Base-by-base conservation (phyloP, 345 rosid genomes). In the Citrus cavaleriei region DNA sequence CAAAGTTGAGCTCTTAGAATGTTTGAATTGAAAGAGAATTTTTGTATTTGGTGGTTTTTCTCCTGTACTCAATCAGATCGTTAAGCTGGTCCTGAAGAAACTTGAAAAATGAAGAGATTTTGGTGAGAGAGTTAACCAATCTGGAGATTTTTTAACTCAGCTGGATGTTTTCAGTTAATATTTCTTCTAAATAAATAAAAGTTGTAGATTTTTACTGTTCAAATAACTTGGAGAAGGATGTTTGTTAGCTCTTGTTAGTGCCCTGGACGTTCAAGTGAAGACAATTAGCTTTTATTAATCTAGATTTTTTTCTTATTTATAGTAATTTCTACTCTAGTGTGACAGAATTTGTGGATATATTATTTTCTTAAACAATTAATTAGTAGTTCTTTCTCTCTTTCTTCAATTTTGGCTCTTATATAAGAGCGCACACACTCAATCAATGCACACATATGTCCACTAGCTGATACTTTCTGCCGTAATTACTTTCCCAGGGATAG, bases 401-500 rank as follows among this genome's bases (percentile, higher is more conserved):
- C 4, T 19, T 55, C 8, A 54, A 54, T 54, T 54, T 54, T 54
- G 58, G 21, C 58, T 54, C 58, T 18, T 54, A 54, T 54, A 5
- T 54, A 18, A 19, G 6, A 6, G 19, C 57, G 2, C 58, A 0
- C 6, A 38, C 42, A 7, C 42, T 1, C 42, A 38, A 9, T 46
- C 18, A 46, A 46, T 46, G 51, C 51, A 12, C 5, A 0, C 24
- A 7, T 63, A 63, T 61, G 79, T 76, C 80, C 60, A 35, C 42
- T 75, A 7, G 60, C 60, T 72, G 65, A 82, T 73, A 67, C 68
- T 73, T 80, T 30, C 51, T 79, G 81, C 24, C 57, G 73, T 82
- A 72, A 74, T 79, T 75, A 54, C 77, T 75, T 76, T 62, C 18
- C 63, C 83, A 97, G 98, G 89, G 99, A 97, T 68, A 91, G 90